phyloP scores from a whole-genome alignment of 371 early-diverging fungal species.

The Lichtheimia ramosa region DNA sequence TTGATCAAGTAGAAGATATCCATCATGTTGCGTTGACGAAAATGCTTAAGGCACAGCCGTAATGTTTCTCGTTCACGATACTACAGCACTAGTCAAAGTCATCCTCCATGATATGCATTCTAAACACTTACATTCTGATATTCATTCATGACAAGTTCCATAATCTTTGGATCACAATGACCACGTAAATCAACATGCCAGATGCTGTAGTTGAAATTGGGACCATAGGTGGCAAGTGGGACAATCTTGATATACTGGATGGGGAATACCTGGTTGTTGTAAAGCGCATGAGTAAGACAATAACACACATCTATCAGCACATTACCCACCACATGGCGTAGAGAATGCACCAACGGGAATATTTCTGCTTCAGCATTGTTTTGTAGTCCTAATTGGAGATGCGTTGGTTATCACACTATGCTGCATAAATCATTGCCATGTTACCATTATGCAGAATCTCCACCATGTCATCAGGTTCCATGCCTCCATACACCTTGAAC shows the following conservation, averaged over 20 bases:
- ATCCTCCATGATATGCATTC: neutral
- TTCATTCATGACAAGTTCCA: slow-evolving; percentile 61
- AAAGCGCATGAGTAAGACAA: neutral
- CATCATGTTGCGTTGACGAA: slow-evolving; percentile 78
- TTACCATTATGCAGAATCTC: slow-evolving; percentile 87
- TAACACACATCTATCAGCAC: neutral
- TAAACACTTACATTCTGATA: slow-evolving; percentile 62
- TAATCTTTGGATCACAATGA: slow-evolving; percentile 60
- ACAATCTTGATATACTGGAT: slow-evolving; percentile 91
- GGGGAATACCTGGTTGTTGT: slow-evolving; percentile 65
- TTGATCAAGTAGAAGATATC: slow-evolving; percentile 73
- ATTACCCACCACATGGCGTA: neutral
- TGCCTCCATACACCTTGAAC: slow-evolving; percentile 91
- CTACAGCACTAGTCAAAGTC: too few species aligned
- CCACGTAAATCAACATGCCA: slow-evolving; percentile 94
- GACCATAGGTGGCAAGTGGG: slow-evolving; percentile 88
- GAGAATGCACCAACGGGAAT: slow-evolving; percentile 59
- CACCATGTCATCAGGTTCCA: slow-evolving; percentile 74
- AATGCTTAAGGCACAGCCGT: slow-evolving; percentile 85
- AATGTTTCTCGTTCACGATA: slow-evolving; percentile 79
- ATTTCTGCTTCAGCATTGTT: slow-evolving; percentile 93
- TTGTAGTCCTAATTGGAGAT: slow-evolving; percentile 59
- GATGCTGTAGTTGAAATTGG: slow-evolving; percentile 93
- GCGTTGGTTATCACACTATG: neutral
- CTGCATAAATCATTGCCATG: slow-evolving; percentile 9